phyloP scores from a whole-genome alignment of 2,329 filamentous ascomycete species.

The Ophiocordyceps sinensis region DNA sequence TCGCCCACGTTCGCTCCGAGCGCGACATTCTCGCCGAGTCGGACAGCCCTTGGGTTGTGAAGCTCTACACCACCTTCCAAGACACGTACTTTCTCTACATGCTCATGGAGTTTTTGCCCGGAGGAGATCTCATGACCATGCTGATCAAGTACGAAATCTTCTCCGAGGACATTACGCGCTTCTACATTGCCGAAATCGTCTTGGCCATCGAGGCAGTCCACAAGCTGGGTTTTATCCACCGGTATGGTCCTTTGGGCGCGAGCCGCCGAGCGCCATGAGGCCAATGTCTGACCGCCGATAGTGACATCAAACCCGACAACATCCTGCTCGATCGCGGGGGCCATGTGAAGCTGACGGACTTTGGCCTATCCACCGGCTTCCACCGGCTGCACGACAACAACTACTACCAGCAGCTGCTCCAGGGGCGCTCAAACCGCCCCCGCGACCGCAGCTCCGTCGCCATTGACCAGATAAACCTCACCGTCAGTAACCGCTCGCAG shows the following conservation, averaged over 20 bases:
- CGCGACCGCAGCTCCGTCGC: conserved; percentile 86
- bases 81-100: conserved; percentile 94
- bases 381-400: conserved; percentile 96
- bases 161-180: conserved; percentile 93
- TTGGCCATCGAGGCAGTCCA: conserved; percentile 98
- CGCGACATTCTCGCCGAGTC: conserved; percentile 96
- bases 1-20: conserved; percentile 93
- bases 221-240: conserved; percentile 94
- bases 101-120: conserved; percentile 98
- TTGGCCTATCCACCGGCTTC: conserved; percentile 93
- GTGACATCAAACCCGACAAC: conserved; percentile 98
- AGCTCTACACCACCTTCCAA: conserved; percentile 96
- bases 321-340: conserved; percentile 90
- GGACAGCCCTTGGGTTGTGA: conserved; percentile 99
- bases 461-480: conserved; percentile 95
- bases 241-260: conserved; percentile 35
- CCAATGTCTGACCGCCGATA: conserved; percentile 18
- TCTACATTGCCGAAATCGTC: conserved; percentile 98
- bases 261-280: neutral
- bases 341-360: conserved; percentile 97
- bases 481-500: conserved; percentile 91
- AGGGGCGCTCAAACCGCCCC: conserved; percentile 58
- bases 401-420: conserved; percentile 93
- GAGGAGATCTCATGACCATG: conserved; percentile 99
- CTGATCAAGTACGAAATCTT: conserved; percentile 99